phyloP scores from a whole-genome alignment of 257 asterid genomes.

The Solanum piurae region DNA sequence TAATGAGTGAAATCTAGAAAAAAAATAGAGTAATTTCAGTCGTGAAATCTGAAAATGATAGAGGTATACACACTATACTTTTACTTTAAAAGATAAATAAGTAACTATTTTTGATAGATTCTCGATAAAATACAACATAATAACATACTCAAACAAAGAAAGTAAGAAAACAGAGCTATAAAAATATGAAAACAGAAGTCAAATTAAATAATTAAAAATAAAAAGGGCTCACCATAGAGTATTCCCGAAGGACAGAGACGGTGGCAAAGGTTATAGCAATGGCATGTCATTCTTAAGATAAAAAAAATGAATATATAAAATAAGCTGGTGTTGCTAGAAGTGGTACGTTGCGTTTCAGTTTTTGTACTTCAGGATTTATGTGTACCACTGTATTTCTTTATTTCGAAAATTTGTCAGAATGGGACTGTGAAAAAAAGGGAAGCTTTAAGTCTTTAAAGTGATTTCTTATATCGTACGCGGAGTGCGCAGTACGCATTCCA shows the following conservation, averaged over 20 bases:
- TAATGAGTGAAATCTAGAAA: no score
- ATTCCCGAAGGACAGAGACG: no score
- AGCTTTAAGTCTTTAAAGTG: neutral
- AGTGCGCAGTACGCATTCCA: slow-evolving; percentile 43
- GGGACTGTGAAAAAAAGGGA: neutral
- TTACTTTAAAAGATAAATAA: no score
- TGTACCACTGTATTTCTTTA: neutral
- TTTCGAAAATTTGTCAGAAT: neutral
- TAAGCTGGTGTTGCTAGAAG: neutral
- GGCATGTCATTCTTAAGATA: accelerated
- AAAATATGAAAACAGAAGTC: neutral
- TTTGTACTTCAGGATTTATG: neutral
- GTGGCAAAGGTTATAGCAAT: no score
- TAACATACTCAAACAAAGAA: no score
- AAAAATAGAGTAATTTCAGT: no score
- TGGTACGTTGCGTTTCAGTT: neutral
- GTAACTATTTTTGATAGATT: no score
- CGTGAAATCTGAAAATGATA: no score
- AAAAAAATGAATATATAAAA: neutral
- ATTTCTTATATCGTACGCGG: slow-evolving; percentile 42
- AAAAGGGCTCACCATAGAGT: no score
- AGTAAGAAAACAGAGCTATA: neutral
- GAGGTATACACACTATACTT: no score
- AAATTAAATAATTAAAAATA: no score
- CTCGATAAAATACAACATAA: no score